Percentiles rank a stretch among this genome's conserved stretches.
These are phyloP conservation scores for Corynespora cassiicola DNA, from an alignment of 2,329 filamentous ascomycete species.

Conservation along the genomic window DNA sequence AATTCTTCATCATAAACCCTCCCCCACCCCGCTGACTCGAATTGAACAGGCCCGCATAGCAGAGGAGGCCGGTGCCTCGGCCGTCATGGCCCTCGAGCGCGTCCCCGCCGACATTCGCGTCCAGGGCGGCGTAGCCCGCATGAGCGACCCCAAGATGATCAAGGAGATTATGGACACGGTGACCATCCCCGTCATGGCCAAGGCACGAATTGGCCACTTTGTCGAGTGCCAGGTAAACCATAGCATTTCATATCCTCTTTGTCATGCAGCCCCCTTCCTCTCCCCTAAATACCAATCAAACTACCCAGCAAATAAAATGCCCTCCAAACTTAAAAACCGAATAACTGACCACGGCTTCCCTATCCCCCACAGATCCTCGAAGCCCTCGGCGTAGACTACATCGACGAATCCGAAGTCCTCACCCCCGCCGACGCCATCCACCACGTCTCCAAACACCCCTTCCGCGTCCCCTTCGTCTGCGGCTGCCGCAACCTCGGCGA, in stretches of 20 bases:
- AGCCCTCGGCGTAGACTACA: conserved; percentile 93
- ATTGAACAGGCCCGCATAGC: conserved; percentile 80
- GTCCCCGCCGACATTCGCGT: conserved; percentile 95
- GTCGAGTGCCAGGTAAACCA: conserved; percentile 94
- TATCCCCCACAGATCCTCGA: conserved; percentile 75
- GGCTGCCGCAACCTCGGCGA: conserved; percentile 94
- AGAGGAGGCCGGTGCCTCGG: conserved; percentile 92
- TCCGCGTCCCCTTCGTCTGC: conserved; percentile 90
- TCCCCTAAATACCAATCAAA: conserved; percentile 11
- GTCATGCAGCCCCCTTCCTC: not conserved
- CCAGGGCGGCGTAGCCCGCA: conserved; percentile 92
- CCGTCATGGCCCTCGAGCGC: conserved; percentile 98
- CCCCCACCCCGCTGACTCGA: conserved; percentile 14
- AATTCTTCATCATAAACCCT: conserved; percentile 2
- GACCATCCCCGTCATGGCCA: conserved; percentile 99
- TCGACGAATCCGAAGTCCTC: conserved; percentile 97
- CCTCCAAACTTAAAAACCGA: not conserved
- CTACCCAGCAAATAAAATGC: not conserved
- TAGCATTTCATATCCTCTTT: too few relatives aligned
- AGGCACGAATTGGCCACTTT: conserved; percentile 96
- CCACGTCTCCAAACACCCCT: conserved; percentile 89
- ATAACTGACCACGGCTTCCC: too few relatives aligned
- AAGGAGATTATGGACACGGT: conserved; percentile 93
- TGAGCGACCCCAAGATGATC: conserved; percentile 96
- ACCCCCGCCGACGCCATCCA: conserved; percentile 89